Evolutionary conservation across 2,329 filamentous ascomycete species (phyloP), one percentile per base, ranked within the genome.

Genomic region (Botrytis pseudocinerea): DNA sequence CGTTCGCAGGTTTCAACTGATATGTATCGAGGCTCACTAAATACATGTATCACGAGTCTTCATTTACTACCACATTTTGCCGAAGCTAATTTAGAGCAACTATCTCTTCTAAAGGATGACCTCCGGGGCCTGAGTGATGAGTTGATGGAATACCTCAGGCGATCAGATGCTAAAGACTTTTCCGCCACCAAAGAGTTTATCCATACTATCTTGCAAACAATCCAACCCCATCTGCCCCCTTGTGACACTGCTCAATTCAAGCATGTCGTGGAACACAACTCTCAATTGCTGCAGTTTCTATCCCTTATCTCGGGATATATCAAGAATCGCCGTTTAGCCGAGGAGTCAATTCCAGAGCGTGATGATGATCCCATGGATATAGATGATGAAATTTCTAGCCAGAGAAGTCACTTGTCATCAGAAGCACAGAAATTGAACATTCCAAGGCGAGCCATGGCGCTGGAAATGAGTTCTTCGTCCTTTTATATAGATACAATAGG

Each of bases 381-480:
- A 8, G 92, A 94, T 77, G 85, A 86, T 48, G 85, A 88, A 20
- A 90, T 91, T 71, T 87, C 89, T 59, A 89, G 89, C 0, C 89
- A 91, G 76, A 83, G 83, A 70, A 90, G 86, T 75, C 84, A 84
- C 38, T 82, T 80, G 40, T 85, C 83, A 25, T 74, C 79, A 1
- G 83, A 44, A 83, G 82, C 46, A 63, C 76, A 60, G 76, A 81
- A 57, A 73, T 76, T 1, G 77, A 81, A 32, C 79, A 86, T 25
- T 79, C 89, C 60, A 84, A 88, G 60, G 84, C 69, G 74, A 51
- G 66, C 75, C n/a, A 71, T 80, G 40, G 74, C 75, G 28, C 70
- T 81, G 28, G 76, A 77, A 28, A 75, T 76, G 60, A 79, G 78
- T 73, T 16, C 74, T 44, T 73, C 73, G 32, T 77, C 79, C 3